Percentiles rank a stretch among this genome's conserved stretches.
phyloP scores from a whole-genome alignment of 768 basidiomycete genomes.

The Holtermanniella nyarrowii region DNA sequence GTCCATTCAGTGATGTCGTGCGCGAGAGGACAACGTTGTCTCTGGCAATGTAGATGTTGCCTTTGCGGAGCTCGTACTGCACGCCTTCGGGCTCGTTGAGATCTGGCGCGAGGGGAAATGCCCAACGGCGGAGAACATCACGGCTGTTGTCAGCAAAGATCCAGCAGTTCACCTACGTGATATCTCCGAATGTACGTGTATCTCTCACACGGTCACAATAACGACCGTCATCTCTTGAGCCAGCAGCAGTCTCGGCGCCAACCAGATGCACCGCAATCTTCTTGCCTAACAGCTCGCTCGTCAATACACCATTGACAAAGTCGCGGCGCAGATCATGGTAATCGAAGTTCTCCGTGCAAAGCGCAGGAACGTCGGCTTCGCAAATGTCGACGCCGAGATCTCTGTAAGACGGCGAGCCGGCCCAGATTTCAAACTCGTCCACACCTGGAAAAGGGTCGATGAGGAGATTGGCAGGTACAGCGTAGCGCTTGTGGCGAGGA shows the following conservation, averaged over 20 bases:
- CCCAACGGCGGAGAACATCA: slow-evolving; percentile 86
- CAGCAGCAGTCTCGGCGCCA: slow-evolving; percentile 38
- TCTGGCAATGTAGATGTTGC: slow-evolving; percentile 78
- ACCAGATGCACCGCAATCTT: slow-evolving; percentile 85
- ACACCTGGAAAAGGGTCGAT: slow-evolving; percentile 75
- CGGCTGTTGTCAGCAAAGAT: slow-evolving; percentile 49
- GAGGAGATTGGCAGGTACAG: slow-evolving; percentile 33
- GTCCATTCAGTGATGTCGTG: slow-evolving; percentile 49
- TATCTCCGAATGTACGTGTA: slow-evolving; percentile 77
- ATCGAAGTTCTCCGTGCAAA: slow-evolving; percentile 99
- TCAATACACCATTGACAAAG: slow-evolving; percentile 88
- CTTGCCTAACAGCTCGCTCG: slow-evolving; percentile 88
- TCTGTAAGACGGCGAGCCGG: slow-evolving; percentile 45
- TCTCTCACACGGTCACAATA: slow-evolving; percentile 92
- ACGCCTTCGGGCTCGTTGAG: slow-evolving; percentile 71
- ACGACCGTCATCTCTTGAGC: slow-evolving; percentile 40
- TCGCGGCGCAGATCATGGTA: slow-evolving; percentile 83
- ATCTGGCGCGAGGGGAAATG: slow-evolving; percentile 91
- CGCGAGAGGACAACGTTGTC: slow-evolving; percentile 66
- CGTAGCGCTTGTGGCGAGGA: slow-evolving; percentile 16
- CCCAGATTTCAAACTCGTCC: slow-evolving; percentile 74
- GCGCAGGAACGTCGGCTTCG: slow-evolving; percentile 65
- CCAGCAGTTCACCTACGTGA: slow-evolving; percentile 45
- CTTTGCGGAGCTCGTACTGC: slow-evolving; percentile 76
- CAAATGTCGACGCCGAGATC: slow-evolving; percentile 40